Conservation (phyloP, 78 protist species). For the Dictyostelium brefeldianum region DNA sequence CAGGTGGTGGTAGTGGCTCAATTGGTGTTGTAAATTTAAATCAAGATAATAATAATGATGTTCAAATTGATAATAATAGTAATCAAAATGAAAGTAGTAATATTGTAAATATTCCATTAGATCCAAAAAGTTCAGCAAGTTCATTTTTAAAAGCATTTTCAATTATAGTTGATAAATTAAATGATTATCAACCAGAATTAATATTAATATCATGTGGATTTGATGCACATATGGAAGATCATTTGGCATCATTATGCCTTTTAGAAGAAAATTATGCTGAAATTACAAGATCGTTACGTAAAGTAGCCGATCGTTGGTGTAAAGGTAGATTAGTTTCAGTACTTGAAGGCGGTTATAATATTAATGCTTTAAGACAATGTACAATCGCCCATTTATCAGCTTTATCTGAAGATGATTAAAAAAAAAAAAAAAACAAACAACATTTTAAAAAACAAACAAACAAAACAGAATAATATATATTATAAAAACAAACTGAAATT, state of each 20-base stretch:
- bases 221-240: conserved; percentile 75
- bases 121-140: conserved; percentile 52
- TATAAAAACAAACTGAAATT: background rate
- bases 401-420: conserved; percentile 49
- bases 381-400: conserved; percentile 76
- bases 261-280: conserved; percentile 61
- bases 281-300: conserved; percentile 41
- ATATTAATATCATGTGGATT: conserved; percentile 78
- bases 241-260: conserved; percentile 60
- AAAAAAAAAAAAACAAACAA: background rate
- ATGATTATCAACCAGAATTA: conserved; percentile 83
- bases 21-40: conserved; percentile 26
- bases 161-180: conserved; percentile 49
- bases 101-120: conserved; percentile 78
- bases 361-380: conserved; percentile 67
- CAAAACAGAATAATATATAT: background rate
- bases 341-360: conserved; percentile 81
- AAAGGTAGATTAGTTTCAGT: conserved; percentile 74
- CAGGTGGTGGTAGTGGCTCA: conserved; percentile 28
- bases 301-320: conserved; percentile 68
- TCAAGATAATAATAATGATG: background rate
- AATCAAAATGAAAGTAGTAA: background rate
- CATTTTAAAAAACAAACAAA: background rate
- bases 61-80: background rate
- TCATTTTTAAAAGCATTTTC: conserved; percentile 66